Evolutionary conservation across 331 rosid species (phyloP).

Genomic region (Stylosanthes scabra): DNA sequence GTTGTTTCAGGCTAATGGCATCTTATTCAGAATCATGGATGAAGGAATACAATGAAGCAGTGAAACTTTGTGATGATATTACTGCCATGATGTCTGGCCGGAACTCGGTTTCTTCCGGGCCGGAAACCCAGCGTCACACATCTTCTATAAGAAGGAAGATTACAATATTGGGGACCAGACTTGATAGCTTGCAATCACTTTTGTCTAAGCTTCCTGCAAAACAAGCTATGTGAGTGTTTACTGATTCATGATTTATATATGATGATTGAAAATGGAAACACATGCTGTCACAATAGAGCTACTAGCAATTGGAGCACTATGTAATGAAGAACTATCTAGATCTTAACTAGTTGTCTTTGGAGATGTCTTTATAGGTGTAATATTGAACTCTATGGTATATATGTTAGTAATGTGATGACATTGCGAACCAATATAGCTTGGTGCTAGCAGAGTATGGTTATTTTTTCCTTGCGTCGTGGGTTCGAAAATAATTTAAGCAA

Average conservation of each 20-base stretch:
- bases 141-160: constrained; percentile 87
- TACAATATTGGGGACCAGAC: constrained; percentile 84
- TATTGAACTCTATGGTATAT: background rate
- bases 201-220: constrained; percentile 78
- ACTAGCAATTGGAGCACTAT: constrained; percentile 5
- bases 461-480: too few species aligned
- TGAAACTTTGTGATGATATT: constrained; percentile 79
- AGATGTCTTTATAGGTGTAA: constrained; percentile 2
- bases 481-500: too few species aligned
- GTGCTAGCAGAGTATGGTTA: too few species aligned
- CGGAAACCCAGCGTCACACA: constrained; percentile 69
- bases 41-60: constrained; percentile 79
- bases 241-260: constrained; percentile 3
- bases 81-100: constrained; percentile 70
- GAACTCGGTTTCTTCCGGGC: constrained; percentile 57
- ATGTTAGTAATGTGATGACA: background rate
- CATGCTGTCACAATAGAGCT: background rate
- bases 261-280: constrained; percentile 15
- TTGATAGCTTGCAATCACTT: constrained; percentile 77
- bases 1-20: constrained; percentile 61
- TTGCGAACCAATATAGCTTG: too few species aligned
- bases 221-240: constrained; percentile 67
- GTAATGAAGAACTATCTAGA: background rate
- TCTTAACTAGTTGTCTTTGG: background rate
- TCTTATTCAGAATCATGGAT: constrained; percentile 71